These are phyloP conservation scores for Nymphaea colorata DNA, from an alignment of 164 flowering plant genomes.

Conservation along the genomic window DNA sequence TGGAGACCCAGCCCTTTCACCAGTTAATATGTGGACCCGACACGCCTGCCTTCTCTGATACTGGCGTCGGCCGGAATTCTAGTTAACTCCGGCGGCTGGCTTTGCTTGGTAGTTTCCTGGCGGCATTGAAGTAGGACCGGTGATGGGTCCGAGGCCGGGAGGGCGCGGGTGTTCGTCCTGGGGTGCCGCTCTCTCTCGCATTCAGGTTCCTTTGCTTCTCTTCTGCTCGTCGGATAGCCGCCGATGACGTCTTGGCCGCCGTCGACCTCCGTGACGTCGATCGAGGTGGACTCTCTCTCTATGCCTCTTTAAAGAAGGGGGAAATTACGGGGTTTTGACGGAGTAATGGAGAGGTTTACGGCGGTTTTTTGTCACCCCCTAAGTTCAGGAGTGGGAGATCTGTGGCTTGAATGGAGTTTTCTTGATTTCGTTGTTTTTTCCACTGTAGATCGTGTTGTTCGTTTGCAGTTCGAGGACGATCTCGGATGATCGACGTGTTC, in stretches of 20 bases:
- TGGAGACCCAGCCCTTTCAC: too few relatives aligned
- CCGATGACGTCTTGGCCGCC: not conserved
- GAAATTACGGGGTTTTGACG: too few relatives aligned
- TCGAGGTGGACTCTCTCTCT: not conserved
- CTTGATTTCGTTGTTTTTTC: not conserved
- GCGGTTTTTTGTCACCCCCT: too few relatives aligned
- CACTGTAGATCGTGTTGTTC: not conserved
- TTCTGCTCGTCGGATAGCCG: not conserved
- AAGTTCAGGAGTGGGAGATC: not conserved
- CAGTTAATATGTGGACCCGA: too few relatives aligned
- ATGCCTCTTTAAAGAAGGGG: not conserved
- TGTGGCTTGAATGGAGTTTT: not conserved
- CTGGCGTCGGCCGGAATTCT: not conserved
- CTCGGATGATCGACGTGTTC: not conserved
- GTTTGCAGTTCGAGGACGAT: not conserved
- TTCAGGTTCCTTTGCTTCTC: not conserved
- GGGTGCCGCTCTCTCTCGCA: not conserved
- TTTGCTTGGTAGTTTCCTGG: not conserved
- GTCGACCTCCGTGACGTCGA: not conserved
- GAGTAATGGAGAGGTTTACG: too few relatives aligned
- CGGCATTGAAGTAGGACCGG: not conserved
- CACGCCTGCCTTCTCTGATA: not conserved
- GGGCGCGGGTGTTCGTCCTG: not conserved
- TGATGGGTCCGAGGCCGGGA: not conserved
- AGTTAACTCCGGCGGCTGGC: not conserved